Base-by-base conservation (phyloP, 345 rosid species). In the Hypericum androsaemum region DNA sequence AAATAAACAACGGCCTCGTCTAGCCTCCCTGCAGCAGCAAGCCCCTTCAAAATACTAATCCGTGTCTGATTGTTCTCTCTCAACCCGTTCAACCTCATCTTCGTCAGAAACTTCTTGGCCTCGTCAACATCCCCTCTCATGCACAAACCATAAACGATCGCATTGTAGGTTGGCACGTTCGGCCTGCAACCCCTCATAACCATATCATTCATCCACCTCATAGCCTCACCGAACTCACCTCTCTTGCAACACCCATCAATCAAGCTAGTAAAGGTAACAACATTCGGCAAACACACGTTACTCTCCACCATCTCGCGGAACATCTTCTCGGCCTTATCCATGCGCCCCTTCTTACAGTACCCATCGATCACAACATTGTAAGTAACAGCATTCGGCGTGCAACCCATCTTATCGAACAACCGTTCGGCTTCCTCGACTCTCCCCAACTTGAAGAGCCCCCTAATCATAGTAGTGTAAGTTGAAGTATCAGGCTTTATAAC, bases 381-480 rank as follows among this genome's bases (percentile, higher is more conserved):
- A 35, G 75, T 28, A 47, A 69, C 5, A 42, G 53, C 39, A 61
- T 69, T 66, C 9, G 66, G 80, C 54, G 51, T 39, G 54, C 67
- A 52, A 11, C n/a, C 4, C 73, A 76, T 76, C 69, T 69, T 75
- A 63, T 72, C 77, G 16, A 76, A 72, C 73, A 72, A 13, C 71
- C 60, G 63, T 44, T 44, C 50, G 22, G 77, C 77, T 57, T 56
- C 22, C 47, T 66, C 70, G 43, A 76, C 32, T 68, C 57, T 63
- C 35, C 72, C 71, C 51, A 51, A 12, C 48, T 69, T 76, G 16
- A 67, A 66, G 7, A 53, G 57, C 3, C 72, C 76, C 10, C 56
- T 62, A 0, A 72, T 76, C 77, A 76, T 60, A 14, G 54, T 60
- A 0, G 77, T 57, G 47, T 69, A 69, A 13, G 74, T 60, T 11